Base-by-base conservation (phyloP, 768 basidiomycete species). In the Paxillus involutus region DNA sequence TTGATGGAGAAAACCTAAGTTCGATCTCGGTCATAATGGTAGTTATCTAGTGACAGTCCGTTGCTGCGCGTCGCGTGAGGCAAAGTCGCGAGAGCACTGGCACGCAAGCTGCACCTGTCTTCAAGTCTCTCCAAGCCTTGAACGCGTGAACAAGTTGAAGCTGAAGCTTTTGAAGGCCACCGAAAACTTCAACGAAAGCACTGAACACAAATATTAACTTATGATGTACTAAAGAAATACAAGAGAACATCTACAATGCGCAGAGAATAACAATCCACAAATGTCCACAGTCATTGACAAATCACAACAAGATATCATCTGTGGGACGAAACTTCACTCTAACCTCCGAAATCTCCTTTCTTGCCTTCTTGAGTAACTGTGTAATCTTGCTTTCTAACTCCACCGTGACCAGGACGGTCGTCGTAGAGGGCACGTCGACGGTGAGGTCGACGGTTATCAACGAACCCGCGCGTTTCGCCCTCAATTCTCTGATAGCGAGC, bases 361-460 rank as follows among this genome's bases (percentile, higher is more conserved):
- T 73, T 32, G 77, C 81, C 3, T 71, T 69, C 67, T 77, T 84
- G 48, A 93, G 72, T 37, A 77, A 75, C 45, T 66, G 66, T 29
- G 74, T 65, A 41, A 97, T 91, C 58, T 76, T 70, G 36, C 73
- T 71, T 68, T 96, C 89, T 19, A 96, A 71, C 21, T 69, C 64
- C 44, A 79, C 79, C 3, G 83, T 77, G 17, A 86, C 81, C 14
- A 68, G 65, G 12, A 93, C 80, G 6, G 82, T 85, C 64, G 85
- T 71, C 7, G 66, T 63, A 7, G 73, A 71, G 14, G 86, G 80
- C 0, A 98, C 89, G 33, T 83, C 79, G 30, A 87, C 89, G 5
- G 80, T 82, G 47, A 98, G 74, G 71, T 98, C 92, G 7, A 98
- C 87, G 51, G 85, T 87, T 56, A 95, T 83, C 56, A 88, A 70